Base-by-base conservation (phyloP, 2,329 filamentous ascomycete genomes). In the Penicillium sp. region DNA sequence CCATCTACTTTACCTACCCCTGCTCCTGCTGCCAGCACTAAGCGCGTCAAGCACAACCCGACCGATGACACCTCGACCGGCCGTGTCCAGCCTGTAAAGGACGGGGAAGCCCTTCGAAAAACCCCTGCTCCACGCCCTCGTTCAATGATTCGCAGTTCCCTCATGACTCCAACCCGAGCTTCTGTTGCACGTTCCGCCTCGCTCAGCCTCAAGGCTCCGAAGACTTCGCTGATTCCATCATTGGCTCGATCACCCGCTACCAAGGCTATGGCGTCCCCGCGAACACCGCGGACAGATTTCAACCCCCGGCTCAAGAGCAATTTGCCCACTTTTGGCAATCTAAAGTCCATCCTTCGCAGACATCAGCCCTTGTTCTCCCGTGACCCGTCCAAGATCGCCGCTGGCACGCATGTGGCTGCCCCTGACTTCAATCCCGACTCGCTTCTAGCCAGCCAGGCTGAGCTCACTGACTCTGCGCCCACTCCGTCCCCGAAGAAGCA, bases 111-210 rank as follows among this genome's bases (percentile, higher is more conserved):
- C 11, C 3, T 13, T 27, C 25, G 25, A 6, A n/a, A 16, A 4
- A 20, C 43, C 33, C 30, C 20, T 13, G 45, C 50, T 25, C 36
- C 52, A 18, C 59, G 57, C 17, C 71, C 76, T 30, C 74, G 75
- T 53, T 68, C 54, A 63, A 63, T 53, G 50, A 68, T 63, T 56
- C 68, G 63, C 55, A 73, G 73, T 46, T 81, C 73, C 43, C 70
- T 91, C 19, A 78, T 83, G 64, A 94, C 87, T 4, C 88, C 89
- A 0, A 93, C 86, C 7, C 88, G 87, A 62, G 73, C 87, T 6
- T 87, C 86, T 1, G 64, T 86, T 36, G 79, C 81, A 21, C 81
- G 83, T 29, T 68, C 76, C 32, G 67, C 75, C 39, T 51, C 58
- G 15, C 39, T 49, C 21, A 80, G 73, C 50, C 68, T 69, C 37